Evolutionary conservation across 1,139 yeast species (phyloP).

Genomic region (Zygoascus meyerae): DNA sequence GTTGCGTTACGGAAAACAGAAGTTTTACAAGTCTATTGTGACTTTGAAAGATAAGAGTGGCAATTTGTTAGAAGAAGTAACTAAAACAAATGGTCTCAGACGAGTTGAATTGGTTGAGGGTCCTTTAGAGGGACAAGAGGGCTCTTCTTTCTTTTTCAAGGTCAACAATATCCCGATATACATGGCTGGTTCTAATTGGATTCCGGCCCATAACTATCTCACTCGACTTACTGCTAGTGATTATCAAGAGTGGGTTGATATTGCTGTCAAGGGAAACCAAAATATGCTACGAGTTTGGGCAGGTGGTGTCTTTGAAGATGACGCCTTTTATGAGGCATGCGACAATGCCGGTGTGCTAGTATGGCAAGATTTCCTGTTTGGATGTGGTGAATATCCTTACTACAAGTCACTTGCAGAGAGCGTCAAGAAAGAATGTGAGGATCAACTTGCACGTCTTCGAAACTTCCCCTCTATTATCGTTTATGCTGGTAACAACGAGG

Average conservation of each 20-base stretch:
- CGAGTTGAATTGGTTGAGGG: slow-evolving; percentile 38
- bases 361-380: slow-evolving; percentile 50
- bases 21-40: slow-evolving; percentile 30
- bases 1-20: slow-evolving; percentile 36
- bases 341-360: slow-evolving; percentile 40
- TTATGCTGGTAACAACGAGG: slow-evolving; percentile 39
- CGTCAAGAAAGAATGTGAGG: slow-evolving; percentile 34
- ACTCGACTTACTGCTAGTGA: slow-evolving; percentile 31
- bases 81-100: slow-evolving; percentile 32
- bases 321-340: slow-evolving; percentile 40
- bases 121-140: slow-evolving; percentile 24
- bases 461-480: slow-evolving; percentile 12
- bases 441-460: slow-evolving; percentile 29
- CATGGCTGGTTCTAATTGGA: slow-evolving; percentile 42
- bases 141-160: slow-evolving; percentile 38
- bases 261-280: slow-evolving; percentile 37
- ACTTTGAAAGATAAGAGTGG: slow-evolving; percentile 14
- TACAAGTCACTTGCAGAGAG: slow-evolving; percentile 25
- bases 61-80: neutral
- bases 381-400: slow-evolving; percentile 44
- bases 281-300: slow-evolving; percentile 46
- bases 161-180: slow-evolving; percentile 39
- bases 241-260: slow-evolving; percentile 34
- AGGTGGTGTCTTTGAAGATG: slow-evolving; percentile 43
- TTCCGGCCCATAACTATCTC: slow-evolving; percentile 40